Evolutionary conservation across 192 early-diverging fungal genomes (phyloP).

Genomic region (Diversispora epigaea): DNA sequence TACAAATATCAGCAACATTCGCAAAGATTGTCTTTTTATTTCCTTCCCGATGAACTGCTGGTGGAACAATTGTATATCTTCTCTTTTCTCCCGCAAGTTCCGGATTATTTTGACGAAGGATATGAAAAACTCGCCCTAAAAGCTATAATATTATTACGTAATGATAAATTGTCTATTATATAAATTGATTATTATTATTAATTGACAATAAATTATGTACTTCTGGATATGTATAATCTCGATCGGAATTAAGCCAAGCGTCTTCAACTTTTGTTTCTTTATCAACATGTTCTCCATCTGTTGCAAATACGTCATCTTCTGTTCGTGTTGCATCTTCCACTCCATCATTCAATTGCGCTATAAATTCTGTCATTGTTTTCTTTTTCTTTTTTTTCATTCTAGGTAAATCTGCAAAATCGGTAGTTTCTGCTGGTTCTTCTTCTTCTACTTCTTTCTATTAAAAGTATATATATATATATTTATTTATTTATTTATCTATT

Average conservation of each 20-base stretch:
- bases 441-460: constrained; percentile 46
- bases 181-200: background rate
- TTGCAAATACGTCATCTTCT: constrained; percentile 55
- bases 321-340: constrained; percentile 63
- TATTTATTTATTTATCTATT: background rate
- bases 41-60: constrained; percentile 87
- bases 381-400: constrained; percentile 79
- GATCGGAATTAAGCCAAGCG: constrained; percentile 85
- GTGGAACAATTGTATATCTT: constrained; percentile 92
- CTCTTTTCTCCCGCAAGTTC: constrained; percentile 91
- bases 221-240: constrained; percentile 94
- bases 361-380: constrained; percentile 48
- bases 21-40: constrained; percentile 96
- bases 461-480: background rate
- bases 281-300: constrained; percentile 48
- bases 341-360: constrained; percentile 61
- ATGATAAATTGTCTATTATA: background rate
- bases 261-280: constrained; percentile 52
- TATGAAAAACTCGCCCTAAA: constrained; percentile 84
- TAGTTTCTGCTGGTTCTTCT: constrained; percentile 44
- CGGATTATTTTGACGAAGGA: constrained; percentile 90
- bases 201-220: constrained; percentile 39
- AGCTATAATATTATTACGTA: constrained; percentile 53
- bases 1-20: constrained; percentile 93
- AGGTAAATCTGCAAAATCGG: constrained; percentile 60